Percentiles rank a stretch among this genome's conserved stretches.
These are phyloP conservation scores for Serendipita sp. DNA, from an alignment of 768 basidiomycete species.

Conservation along the genomic window DNA sequence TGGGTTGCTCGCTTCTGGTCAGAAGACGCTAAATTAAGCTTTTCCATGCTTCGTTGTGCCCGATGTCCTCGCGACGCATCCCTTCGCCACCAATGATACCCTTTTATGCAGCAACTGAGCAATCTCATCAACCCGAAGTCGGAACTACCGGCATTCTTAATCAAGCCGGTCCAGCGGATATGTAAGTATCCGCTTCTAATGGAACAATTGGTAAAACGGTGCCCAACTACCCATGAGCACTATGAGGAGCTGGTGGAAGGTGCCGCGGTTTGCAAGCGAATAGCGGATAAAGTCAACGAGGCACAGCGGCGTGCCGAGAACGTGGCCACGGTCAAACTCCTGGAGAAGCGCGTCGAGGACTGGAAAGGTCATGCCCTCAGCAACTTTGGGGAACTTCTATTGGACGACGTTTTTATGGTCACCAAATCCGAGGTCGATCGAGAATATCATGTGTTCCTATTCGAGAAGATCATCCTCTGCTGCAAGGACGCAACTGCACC, in stretches of 20 bases:
- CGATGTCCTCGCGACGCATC: conserved; percentile 11
- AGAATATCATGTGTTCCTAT: conserved; percentile 97
- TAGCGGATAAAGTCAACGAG: conserved; percentile 93
- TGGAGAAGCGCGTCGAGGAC: conserved; percentile 79
- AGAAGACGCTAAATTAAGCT: background rate
- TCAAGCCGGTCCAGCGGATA: conserved; percentile 96
- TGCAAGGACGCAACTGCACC: conserved; percentile 76
- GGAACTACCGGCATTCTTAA: conserved; percentile 90
- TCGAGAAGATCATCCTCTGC: conserved; percentile 97
- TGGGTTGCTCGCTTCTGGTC: background rate
- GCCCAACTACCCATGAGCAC: conserved; percentile 46
- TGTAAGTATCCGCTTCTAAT: conserved; percentile 97
- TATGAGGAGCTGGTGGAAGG: conserved; percentile 74
- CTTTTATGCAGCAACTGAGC: conserved; percentile 38
- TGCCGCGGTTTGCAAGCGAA: conserved; percentile 73
- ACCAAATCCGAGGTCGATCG: conserved; percentile 93
- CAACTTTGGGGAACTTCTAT: conserved; percentile 84
- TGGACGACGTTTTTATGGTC: conserved; percentile 91
- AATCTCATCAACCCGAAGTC: conserved; percentile 78
- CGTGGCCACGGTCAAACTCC: conserved; percentile 71
- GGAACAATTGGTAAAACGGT: conserved; percentile 69
- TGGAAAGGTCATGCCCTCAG: conserved; percentile 97
- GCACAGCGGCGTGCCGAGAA: conserved; percentile 87
- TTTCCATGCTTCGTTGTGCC: background rate
- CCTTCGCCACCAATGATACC: background rate